Conservation (phyloP, 192 early-diverging fungal species). For the Glomus cerebriforme region DNA sequence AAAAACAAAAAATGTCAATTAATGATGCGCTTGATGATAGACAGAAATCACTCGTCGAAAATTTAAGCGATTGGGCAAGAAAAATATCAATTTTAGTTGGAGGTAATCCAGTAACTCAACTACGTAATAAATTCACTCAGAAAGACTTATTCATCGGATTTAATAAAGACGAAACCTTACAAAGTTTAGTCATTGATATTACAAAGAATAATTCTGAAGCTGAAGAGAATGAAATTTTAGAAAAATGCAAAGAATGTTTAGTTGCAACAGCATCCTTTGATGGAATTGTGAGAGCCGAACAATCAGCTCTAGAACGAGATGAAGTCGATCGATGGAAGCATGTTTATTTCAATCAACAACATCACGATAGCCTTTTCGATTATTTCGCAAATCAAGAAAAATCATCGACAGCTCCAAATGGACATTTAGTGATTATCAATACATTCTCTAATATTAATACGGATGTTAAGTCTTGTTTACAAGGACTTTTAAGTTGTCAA, state of each 20-base stretch:
- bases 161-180: conserved; percentile 14
- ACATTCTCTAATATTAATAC: conserved; percentile 27
- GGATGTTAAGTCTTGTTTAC: conserved; percentile 3
- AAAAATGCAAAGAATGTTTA: conserved; percentile 26
- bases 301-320: not conserved
- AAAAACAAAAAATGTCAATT: conserved; percentile 29
- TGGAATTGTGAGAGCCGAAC: conserved; percentile 24
- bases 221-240: conserved; percentile 10
- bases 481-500: not conserved
- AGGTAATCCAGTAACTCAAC: not conserved
- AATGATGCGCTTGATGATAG: conserved; percentile 4
- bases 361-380: not conserved
- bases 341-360: conserved; percentile 8
- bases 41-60: not conserved
- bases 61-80: conserved; percentile 12
- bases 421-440: conserved; percentile 4
- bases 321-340: conserved; percentile 14
- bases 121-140: not conserved
- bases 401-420: not conserved
- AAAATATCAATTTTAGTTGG: conserved; percentile 15
- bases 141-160: conserved; percentile 33
- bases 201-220: not conserved
- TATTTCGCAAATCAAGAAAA: not conserved
- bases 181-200: conserved; percentile 25
- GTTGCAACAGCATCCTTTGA: conserved; percentile 30